Base-by-base conservation (phyloP, 2,329 filamentous ascomycete genomes). In the Ophiobolus disseminans region DNA sequence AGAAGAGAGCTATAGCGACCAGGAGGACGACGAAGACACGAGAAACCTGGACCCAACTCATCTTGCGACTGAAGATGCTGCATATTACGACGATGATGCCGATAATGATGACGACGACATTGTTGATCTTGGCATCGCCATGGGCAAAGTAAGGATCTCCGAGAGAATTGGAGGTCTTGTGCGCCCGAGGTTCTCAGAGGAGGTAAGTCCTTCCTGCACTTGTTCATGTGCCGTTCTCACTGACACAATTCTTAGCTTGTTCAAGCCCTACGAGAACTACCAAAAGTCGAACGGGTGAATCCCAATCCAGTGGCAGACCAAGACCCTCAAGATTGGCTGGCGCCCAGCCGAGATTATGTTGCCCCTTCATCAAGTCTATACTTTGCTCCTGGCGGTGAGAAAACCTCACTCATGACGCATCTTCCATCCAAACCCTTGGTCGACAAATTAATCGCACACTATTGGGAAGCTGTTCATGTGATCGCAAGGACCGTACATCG, bases 91-190 rank as follows among this genome's bases (percentile, higher is more conserved):
- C 48, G 80, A 83, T 50, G 80, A 77, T 13, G 80, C 83, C 50
- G n/a, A n/a, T n/a, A 80, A 76, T 16, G 85, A 86, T 50, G 85
- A 87, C 66, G 87, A 87, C 65, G 86, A 89, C 50, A 73, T 90
- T 36, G 81, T 88, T 57, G 89, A 91, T 69, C 75, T 91, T 20
- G 89, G 88, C 2, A 82, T 91, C 48, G 81, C 82, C 55, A 79
- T 91, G 51, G 88, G 88, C 1, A 87, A 83, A 67, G 82, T 91
- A 80, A 82, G 79, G 49, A 84, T 91, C 50, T 90, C 86, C 2
- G 88, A 91, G 63, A 80, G 88, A 28, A 84, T 91, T 55, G 89
- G 89, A 13, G 88, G 88, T 1, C 82, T 89, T 57, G 86, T 88
- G 34, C 78, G 88, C 36, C 88, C 88, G 2, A 84, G 85, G 58